Percentiles rank a stretch among this genome's conserved stretches.
These are phyloP conservation scores for Ophiostoma piceae DNA, from an alignment of 2,329 filamentous ascomycete genomes.

Conservation along the genomic window DNA sequence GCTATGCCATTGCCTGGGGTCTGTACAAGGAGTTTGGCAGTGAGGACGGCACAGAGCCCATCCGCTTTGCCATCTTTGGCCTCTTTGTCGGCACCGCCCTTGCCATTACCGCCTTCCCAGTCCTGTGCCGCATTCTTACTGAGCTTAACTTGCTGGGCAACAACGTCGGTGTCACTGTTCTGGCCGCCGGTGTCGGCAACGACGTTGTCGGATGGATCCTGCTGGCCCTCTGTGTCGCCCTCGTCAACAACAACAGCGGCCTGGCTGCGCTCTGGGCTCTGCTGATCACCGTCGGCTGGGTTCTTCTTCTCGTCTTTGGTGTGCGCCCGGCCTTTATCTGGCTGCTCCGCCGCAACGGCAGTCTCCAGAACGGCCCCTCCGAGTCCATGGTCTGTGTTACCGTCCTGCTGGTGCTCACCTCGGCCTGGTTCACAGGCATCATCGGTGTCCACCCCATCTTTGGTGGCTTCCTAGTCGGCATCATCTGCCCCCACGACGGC, in stretches of 20 bases:
- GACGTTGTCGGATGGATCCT: conserved; percentile 90
- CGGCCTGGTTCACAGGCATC: conserved; percentile 78
- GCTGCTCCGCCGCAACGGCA: conserved; percentile 66
- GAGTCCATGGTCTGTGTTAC: conserved; percentile 81
- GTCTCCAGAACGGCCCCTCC: conserved; percentile 79
- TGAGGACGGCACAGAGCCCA: conserved; percentile 38
- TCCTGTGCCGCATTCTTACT: conserved; percentile 87
- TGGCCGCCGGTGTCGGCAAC: conserved; percentile 88
- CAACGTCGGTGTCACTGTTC: conserved; percentile 77
- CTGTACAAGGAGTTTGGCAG: conserved; percentile 66
- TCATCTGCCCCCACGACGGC: conserved; percentile 85
- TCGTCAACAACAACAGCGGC: conserved; percentile 82
- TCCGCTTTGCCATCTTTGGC: conserved; percentile 52
- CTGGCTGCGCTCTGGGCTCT: conserved; percentile 81
- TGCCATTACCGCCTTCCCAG: conserved; percentile 86
- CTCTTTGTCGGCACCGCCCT: conserved; percentile 87
- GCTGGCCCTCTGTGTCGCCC: conserved; percentile 83
- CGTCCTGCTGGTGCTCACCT: conserved; percentile 69
- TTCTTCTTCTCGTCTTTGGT: conserved; percentile 66
- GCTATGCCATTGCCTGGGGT: conserved; percentile 74
- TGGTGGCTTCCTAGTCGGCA: conserved; percentile 79
- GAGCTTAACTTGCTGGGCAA: conserved; percentile 82
- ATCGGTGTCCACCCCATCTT: conserved; percentile 95
- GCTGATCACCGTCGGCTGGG: conserved; percentile 67
- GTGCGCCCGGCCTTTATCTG: conserved; percentile 71